Percentiles rank a stretch among this genome's conserved stretches.
phyloP scores from a whole-genome alignment of 768 basidiomycete genomes.

The Pleurotus citrinopileatus region DNA sequence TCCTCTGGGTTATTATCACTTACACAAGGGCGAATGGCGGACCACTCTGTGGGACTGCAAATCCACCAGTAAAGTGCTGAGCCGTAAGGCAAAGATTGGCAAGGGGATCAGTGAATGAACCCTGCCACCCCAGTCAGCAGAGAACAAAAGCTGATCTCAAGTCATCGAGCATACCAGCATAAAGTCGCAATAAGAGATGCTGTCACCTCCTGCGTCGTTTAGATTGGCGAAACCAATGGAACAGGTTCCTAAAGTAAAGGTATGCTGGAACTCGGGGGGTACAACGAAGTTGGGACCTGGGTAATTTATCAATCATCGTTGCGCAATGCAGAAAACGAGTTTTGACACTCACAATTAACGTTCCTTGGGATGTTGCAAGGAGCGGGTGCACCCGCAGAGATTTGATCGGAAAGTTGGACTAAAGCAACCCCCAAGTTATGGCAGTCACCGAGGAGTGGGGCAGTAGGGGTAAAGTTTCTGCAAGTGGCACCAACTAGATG shows the following conservation, averaged over 20 bases:
- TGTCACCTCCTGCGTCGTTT: slow-evolving; percentile 3
- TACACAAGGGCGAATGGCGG: not conserved
- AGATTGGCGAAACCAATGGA: slow-evolving; percentile 6
- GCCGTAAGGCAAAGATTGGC: not conserved
- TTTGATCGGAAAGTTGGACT: not conserved
- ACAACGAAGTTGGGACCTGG: slow-evolving; percentile 11
- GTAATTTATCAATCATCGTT: not conserved
- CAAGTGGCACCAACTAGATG: not conserved
- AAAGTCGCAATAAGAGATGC: slow-evolving; percentile 1
- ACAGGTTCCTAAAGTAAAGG: slow-evolving; percentile 10
- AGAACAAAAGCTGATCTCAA: too few species aligned
- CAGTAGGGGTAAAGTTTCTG: not conserved
- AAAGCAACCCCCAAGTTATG: not conserved
- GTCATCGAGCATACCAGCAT: slow-evolving; percentile 1
- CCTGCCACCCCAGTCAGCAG: too few species aligned
- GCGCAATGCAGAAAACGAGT: not conserved
- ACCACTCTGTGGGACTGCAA: not conserved
- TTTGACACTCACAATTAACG: not conserved
- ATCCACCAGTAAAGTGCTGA: not conserved
- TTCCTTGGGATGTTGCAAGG: slow-evolving; percentile 6
- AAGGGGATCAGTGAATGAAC: not conserved
- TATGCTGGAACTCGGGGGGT: slow-evolving; percentile 4
- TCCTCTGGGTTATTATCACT: too few species aligned
- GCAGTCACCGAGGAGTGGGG: not conserved
- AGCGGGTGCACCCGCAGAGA: not conserved